Percentiles rank a stretch among this genome's conserved stretches.
Conservation (phyloP, 805 yeast species). For the Starmerella davenportii region DNA sequence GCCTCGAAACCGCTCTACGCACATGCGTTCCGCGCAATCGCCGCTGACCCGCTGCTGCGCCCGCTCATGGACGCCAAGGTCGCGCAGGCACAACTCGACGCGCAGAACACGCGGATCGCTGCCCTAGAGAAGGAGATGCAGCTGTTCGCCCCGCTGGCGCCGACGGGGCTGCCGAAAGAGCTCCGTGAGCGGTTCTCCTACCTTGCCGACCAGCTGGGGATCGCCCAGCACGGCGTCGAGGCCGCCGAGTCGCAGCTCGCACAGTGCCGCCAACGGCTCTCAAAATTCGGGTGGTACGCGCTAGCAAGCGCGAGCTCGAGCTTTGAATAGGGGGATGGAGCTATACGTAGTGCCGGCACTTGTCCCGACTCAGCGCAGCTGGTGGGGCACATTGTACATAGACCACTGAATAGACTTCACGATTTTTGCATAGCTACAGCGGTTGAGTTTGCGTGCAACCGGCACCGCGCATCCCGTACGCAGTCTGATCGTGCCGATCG, state of each 20-base stretch:
- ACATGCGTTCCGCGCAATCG: constrained; percentile 58
- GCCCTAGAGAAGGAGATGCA: constrained; percentile 46
- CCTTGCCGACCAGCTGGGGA: constrained; percentile 46
- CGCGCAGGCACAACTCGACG: constrained; percentile 33
- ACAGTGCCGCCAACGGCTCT: neutral
- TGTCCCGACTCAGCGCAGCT: too few species aligned
- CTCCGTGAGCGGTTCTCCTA: constrained; percentile 48
- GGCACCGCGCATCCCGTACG: too few species aligned
- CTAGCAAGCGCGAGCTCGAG: neutral
- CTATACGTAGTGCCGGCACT: too few species aligned
- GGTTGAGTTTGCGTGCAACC: too few species aligned
- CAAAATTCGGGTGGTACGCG: neutral
- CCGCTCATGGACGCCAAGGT: constrained; percentile 49
- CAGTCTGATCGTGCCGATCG: too few species aligned
- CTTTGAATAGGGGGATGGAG: too few species aligned
- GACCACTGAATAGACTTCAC: too few species aligned
- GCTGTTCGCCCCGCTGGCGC: constrained; percentile 26
- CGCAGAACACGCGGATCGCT: constrained; percentile 45
- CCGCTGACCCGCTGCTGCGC: constrained; percentile 36
- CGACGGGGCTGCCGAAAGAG: constrained; percentile 35
- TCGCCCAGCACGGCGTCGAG: constrained; percentile 25
- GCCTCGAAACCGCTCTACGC: constrained; percentile 75
- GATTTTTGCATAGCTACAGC: too few species aligned
- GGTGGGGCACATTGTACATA: too few species aligned
- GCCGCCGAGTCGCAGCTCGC: neutral